A percentile compares a stretch with the other conserved stretches of the same genome.
phyloP scores from a whole-genome alignment of 768 basidiomycete genomes.

The Leccinum barrowsii region DNA sequence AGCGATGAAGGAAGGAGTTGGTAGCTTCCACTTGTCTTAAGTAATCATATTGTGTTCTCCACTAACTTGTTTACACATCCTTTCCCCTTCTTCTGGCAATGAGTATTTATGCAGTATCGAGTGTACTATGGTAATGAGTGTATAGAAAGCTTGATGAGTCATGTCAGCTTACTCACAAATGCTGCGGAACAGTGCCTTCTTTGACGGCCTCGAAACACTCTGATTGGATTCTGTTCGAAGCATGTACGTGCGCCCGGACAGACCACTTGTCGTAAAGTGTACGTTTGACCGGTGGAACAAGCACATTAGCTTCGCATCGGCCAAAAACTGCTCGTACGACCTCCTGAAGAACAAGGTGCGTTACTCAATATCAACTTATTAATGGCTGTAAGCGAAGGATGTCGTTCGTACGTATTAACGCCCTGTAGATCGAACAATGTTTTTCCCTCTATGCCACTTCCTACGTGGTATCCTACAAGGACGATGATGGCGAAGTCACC shows the following conservation, averaged over 20 bases:
- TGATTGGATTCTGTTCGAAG: conserved; percentile 6
- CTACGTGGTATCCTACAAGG: conserved; percentile 78
- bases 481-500: conserved; percentile 81
- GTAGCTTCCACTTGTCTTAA: conserved; percentile 95
- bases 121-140: neutral
- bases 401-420: conserved; percentile 1
- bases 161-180: conserved; percentile 6
- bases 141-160: neutral
- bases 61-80: conserved; percentile 23
- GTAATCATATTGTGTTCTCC: conserved; percentile 22
- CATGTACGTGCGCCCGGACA: conserved; percentile 57
- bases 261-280: conserved; percentile 80
- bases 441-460: conserved; percentile 69
- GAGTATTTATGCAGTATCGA: neutral
- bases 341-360: conserved; percentile 70
- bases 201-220: conserved; percentile 6
- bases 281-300: conserved; percentile 71
- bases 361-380: neutral
- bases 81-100: conserved; percentile 9
- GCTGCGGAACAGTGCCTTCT: conserved; percentile 26
- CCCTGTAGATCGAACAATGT: conserved; percentile 72
- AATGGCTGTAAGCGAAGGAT: neutral
- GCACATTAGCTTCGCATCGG: conserved; percentile 75
- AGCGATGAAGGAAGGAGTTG: conserved; percentile 92
- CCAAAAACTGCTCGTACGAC: conserved; percentile 75